phyloP scores from a whole-genome alignment of 768 basidiomycete species.

The Suillus placidus region DNA sequence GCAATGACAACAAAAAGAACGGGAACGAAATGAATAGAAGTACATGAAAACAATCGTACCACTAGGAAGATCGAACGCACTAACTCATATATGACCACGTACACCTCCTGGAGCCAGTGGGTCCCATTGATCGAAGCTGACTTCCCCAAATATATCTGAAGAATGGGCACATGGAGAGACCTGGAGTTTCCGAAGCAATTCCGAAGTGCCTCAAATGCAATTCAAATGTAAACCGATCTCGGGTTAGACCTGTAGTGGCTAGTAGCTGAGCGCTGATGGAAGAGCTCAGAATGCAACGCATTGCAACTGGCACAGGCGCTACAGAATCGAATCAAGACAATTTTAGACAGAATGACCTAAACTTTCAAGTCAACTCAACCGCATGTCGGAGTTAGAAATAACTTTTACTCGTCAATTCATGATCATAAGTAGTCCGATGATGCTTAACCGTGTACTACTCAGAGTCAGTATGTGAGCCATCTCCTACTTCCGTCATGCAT shows the following conservation, averaged over 20 bases:
- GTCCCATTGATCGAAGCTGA: background rate
- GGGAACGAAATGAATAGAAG: background rate
- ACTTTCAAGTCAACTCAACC: too few species aligned
- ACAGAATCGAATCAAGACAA: background rate
- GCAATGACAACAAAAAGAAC: background rate
- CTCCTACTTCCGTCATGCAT: background rate
- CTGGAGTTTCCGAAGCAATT: background rate
- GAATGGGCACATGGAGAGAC: background rate
- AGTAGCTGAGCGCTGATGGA: too few species aligned
- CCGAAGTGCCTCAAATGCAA: background rate
- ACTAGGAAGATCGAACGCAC: background rate
- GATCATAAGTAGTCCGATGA: too few species aligned
- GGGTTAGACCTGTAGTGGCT: background rate
- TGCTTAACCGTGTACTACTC: background rate
- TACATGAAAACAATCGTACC: background rate
- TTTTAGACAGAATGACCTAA: background rate
- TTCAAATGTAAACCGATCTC: background rate
- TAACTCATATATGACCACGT: background rate
- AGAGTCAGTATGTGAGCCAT: background rate
- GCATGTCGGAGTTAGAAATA: background rate
- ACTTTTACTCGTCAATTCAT: background rate
- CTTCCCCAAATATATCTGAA: background rate
- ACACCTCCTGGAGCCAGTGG: background rate
- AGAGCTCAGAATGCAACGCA: too few species aligned
- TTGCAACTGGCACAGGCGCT: background rate